Base-by-base conservation (phyloP, 805 yeast species). In the Dipodascus geniculatus region DNA sequence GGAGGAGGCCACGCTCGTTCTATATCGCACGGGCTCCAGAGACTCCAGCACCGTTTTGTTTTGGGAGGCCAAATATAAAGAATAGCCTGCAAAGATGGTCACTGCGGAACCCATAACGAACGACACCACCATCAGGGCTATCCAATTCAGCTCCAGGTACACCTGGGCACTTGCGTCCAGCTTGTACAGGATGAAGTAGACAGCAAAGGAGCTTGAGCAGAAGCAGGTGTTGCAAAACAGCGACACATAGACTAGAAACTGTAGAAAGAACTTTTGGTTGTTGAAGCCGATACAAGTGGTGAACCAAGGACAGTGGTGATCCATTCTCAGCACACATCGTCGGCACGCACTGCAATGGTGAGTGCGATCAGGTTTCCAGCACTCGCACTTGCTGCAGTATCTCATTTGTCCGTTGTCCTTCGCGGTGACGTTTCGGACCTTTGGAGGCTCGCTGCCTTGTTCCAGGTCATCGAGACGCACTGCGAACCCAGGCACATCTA, bases 271-370 rank as follows among this genome's bases (percentile, higher is more conserved):
- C 68, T 87, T 85, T 58, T 86, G 89, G 68, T 91, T 91, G 28
- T 71, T 70, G 68, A 79, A 84, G 0, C 98, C 98, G 54, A 91
- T 79, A 66, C 97, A 90, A 3, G 80, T 74, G 1, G 95, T 83
- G 67, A 89, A 89, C 98, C 98, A 91, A 0, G 97, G 97, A 77
- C 67, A 95, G 71, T 68, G 78, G 77, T 55, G 85, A 74, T 54
- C 90, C 87, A 67, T 84, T 76, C 57, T 74, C 66, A 72, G 58
- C 20, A 72, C 64, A 53, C 76, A 72, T 22, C 56, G 54, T 23
- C 65, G 56, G 60, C 75, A 73, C 38, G 65, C 59, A 28, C 71
- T 59, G 60, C 76, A 72, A 56, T 72, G 76, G 54, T 72, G 76
- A 4, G 75, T 59, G n/a, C 76, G 59, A 57, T 72, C 76, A 1